Evolutionary conservation across 2,329 filamentous ascomycete genomes (phyloP), one percentile per base, ranked within the genome.

Genomic region (Colletotrichum cuscutae): DNA sequence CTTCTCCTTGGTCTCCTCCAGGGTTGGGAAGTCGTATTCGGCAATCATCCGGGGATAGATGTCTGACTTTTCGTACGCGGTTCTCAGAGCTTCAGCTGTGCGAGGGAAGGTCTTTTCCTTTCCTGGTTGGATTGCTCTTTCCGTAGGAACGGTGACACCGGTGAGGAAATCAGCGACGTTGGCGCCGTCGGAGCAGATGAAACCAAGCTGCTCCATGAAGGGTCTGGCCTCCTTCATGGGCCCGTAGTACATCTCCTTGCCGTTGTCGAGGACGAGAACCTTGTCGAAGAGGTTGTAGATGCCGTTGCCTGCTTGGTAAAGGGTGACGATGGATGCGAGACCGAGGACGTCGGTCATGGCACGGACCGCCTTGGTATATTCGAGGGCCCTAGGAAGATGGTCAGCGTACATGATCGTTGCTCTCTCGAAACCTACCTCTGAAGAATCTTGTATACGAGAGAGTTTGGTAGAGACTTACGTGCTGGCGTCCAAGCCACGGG

Each of bases 281-380:
- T 93, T 94, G 78, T 94, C 91, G 78, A 94, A 93, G 0, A 91
- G 85, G 30, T 92, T 84, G 78, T 92, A 93, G 71, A 94, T 93
- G 28, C 88, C 90, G 68, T 94, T 92, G 6, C 90, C 90, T 3
- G 92, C 92, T 77, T 94, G 92, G 78, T 94, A 94, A 0, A 93
- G 83, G 0, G 90, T 92, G 13, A 92, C 89, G 59, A 92, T 89
- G 0, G 89, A 88, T 0, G 89, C 83, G 4, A 92, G 82, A 0
- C 89, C 89, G 4, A 89, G 82, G 1, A 91, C 86, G 73, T 93
- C 90, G 0, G 91, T 92, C 86, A 93, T 84, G 5, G 89, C 87
- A 8, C 91, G 84, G n/a, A 93, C 81, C 2, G 89, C 87, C 76
- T 89, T 90, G 32, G 87, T 84, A 77, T 87, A 92, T 65, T 91